Evolutionary conservation across 371 early-diverging fungal species (phyloP).

Genomic region (Mucor saturninus): DNA sequence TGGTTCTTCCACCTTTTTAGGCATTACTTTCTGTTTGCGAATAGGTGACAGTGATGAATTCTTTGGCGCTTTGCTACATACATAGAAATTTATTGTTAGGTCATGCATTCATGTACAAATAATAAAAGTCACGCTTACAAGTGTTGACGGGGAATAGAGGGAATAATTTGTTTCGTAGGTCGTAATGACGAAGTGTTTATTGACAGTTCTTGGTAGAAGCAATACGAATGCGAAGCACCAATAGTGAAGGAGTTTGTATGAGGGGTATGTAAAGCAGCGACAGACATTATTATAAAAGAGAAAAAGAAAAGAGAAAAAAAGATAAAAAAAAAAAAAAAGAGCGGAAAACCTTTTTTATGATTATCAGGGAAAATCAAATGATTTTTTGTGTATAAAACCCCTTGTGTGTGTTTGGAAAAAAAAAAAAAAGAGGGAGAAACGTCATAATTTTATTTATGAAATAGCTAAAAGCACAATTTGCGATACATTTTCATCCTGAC

Average conservation of each 20-base stretch:
- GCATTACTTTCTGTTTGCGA: slow-evolving; percentile 27
- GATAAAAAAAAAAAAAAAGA: background rate
- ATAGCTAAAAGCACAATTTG: slow-evolving; percentile 75
- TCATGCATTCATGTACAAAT: too few species aligned
- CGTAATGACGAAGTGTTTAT: slow-evolving; percentile 11
- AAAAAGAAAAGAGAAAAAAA: background rate
- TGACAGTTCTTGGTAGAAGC: slow-evolving; percentile 29
- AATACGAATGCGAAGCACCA: slow-evolving; percentile 32
- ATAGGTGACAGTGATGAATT: slow-evolving; percentile 35
- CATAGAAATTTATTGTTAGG: background rate
- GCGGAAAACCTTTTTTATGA: background rate
- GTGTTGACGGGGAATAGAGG: slow-evolving; percentile 30
- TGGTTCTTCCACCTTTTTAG: slow-evolving; percentile 8
- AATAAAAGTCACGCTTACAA: slow-evolving; percentile 15
- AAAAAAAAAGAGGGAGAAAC: background rate
- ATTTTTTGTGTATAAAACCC: background rate
- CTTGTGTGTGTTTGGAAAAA: background rate
- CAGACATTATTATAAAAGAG: slow-evolving; percentile 5
- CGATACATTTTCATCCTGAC: slow-evolving; percentile 66
- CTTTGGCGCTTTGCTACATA: slow-evolving; percentile 31
- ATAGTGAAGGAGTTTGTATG: slow-evolving; percentile 14
- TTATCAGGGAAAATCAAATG: background rate
- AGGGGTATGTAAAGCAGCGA: slow-evolving; percentile 1
- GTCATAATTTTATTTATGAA: slow-evolving; percentile 42
- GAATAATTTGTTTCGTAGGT: slow-evolving; percentile 30